A percentile compares a stretch with the other conserved stretches of the same genome.
phyloP scores from a whole-genome alignment of 306 rosid genomes.

The Alnus glutinosa region DNA sequence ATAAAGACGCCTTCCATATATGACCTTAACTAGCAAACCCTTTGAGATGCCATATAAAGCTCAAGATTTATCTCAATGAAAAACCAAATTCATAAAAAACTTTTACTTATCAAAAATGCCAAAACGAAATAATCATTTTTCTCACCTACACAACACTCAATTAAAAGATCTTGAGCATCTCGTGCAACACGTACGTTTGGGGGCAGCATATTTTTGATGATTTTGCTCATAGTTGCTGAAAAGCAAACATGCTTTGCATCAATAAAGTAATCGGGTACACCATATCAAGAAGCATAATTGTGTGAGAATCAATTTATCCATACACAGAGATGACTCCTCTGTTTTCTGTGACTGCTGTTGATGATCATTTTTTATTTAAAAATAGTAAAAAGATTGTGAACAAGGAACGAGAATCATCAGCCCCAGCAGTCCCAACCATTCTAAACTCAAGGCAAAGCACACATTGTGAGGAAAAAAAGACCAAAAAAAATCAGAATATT shows the following conservation, averaged over 20 bases:
- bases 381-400: too few species aligned
- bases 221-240: slow-evolving; percentile 99
- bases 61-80: not conserved
- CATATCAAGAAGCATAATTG: not conserved
- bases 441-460: not conserved
- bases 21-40: not conserved
- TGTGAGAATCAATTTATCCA: not conserved
- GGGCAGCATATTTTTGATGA: slow-evolving; percentile 94
- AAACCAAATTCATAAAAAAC: not conserved
- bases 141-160: slow-evolving; percentile 99
- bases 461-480: too few species aligned
- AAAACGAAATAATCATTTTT: slow-evolving; percentile 12
- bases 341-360: not conserved
- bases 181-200: slow-evolving; percentile 95
- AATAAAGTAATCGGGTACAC: not conserved
- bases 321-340: not conserved
- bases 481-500: too few species aligned
- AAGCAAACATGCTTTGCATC: slow-evolving; percentile 27
- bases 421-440: not conserved
- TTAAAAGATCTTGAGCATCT: slow-evolving; percentile 96
- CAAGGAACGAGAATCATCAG: not conserved
- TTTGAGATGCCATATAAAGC: not conserved
- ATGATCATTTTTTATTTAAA: not conserved
- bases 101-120: too few species aligned
- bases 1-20: not conserved